Percentiles rank a stretch among this genome's conserved stretches.
Evolutionary conservation across 192 early-diverging fungal genomes (phyloP).

Genomic region (Backusella morwellensis): DNA sequence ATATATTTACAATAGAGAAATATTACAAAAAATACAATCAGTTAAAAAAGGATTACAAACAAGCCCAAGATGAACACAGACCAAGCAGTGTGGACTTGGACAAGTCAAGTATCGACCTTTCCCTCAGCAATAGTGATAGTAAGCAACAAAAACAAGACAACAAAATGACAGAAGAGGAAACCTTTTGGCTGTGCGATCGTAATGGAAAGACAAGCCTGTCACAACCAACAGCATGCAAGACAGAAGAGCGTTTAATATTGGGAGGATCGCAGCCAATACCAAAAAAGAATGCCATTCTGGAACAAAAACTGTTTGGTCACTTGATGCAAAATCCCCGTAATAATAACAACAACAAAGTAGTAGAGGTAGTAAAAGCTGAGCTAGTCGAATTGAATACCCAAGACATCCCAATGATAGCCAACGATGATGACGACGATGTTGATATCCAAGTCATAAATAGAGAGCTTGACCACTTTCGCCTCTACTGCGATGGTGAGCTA

Average conservation of each 20-base stretch:
- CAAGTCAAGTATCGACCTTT: neutral
- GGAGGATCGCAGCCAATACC: neutral
- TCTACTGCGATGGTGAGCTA: neutral
- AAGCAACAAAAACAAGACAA: neutral
- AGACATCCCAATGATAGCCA: neutral
- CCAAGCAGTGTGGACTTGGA: neutral
- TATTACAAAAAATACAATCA: conserved; percentile 5
- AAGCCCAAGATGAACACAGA: neutral
- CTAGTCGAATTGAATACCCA: neutral
- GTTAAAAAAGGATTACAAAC: neutral
- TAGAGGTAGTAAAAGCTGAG: neutral
- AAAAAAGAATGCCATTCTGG: conserved; percentile 9
- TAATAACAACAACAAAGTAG: neutral
- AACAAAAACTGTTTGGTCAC: conserved; percentile 20
- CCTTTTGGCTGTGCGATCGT: neutral
- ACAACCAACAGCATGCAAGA: neutral
- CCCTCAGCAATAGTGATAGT: neutral
- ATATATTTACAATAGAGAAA: neutral
- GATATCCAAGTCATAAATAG: neutral
- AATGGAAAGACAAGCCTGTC: neutral
- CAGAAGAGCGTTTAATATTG: conserved; percentile 1
- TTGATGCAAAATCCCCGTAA: conserved; percentile 18
- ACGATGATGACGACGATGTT: neutral
- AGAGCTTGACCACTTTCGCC: neutral
- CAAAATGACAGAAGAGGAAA: neutral